Conservation (phyloP, 768 basidiomycete species). For the Pholiota microspora region DNA sequence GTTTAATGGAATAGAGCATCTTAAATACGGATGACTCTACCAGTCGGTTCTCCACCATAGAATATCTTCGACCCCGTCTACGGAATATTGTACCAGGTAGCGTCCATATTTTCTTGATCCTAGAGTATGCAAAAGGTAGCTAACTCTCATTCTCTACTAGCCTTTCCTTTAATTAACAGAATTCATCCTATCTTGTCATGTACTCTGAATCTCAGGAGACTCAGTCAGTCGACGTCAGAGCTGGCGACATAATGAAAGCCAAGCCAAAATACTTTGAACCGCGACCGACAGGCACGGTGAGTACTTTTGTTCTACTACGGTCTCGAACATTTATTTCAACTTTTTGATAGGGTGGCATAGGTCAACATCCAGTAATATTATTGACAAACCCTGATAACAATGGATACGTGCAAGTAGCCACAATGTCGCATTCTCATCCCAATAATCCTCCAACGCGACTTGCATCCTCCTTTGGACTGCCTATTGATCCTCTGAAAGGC, state of each 20-base stretch:
- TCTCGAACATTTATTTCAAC: background rate
- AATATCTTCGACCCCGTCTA: background rate
- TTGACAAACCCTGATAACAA: constrained; percentile 12
- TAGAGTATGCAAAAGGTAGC: no score
- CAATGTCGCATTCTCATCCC: constrained; percentile 18
- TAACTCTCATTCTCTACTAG: no score
- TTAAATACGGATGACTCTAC: background rate
- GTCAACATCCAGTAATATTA: constrained; percentile 16
- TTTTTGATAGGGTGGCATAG: constrained; percentile 11
- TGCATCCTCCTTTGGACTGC: constrained; percentile 12
- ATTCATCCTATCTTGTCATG: background rate
- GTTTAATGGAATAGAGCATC: background rate
- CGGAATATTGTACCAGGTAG: background rate
- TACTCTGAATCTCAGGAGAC: constrained; percentile 1
- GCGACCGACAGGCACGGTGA: constrained; percentile 11
- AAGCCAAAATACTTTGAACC: constrained; percentile 17
- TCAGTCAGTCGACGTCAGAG: background rate
- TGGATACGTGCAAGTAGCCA: constrained; percentile 13
- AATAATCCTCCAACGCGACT: constrained; percentile 13
- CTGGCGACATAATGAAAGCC: constrained; percentile 17
- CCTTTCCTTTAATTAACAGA: no score
- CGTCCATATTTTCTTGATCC: background rate
- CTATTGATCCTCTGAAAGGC: constrained; percentile 17
- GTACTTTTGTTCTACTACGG: background rate
- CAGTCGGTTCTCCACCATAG: no score